Evolutionary conservation across 345 rosid species (phyloP).

Genomic region (Bruguiera gymnorhiza): DNA sequence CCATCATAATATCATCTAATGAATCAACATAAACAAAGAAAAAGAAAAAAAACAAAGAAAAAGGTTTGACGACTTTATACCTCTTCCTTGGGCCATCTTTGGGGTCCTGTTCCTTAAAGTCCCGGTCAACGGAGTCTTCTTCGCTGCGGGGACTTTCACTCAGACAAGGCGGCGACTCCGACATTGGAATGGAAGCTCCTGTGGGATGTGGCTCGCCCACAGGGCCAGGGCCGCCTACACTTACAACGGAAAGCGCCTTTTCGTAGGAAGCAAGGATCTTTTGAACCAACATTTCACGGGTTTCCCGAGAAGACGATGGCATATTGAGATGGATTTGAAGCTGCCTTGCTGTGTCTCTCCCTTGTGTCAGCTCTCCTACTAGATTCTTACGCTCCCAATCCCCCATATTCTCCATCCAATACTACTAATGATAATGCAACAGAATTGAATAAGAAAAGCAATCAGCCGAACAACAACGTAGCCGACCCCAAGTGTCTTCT

Average conservation of each 20-base stretch:
- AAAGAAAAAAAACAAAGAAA: no score
- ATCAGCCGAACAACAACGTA: no score
- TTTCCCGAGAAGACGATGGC: slow-evolving; percentile 48
- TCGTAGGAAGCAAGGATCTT: slow-evolving; percentile 57
- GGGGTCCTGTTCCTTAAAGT: slow-evolving; percentile 35
- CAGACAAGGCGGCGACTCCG: slow-evolving; percentile 43
- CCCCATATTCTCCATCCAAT: slow-evolving; percentile 35
- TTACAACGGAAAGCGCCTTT: slow-evolving; percentile 56
- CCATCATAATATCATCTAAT: no score
- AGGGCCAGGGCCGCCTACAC: slow-evolving; percentile 7
- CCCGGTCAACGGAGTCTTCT: slow-evolving; percentile 60
- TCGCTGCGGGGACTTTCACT: slow-evolving; percentile 52
- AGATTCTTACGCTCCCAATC: slow-evolving; percentile 55
- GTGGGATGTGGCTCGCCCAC: slow-evolving; percentile 14
- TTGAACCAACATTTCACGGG: slow-evolving; percentile 39
- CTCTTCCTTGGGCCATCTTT: slow-evolving; percentile 43
- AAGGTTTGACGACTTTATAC: slow-evolving; percentile 6
- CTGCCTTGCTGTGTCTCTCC: slow-evolving; percentile 57
- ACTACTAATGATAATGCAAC: no score
- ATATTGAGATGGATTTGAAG: slow-evolving; percentile 40
- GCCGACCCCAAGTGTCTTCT: no score
- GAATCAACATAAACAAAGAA: no score
- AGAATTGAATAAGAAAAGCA: no score
- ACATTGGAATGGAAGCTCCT: slow-evolving; percentile 22
- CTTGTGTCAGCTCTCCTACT: slow-evolving; percentile 50